Evolutionary conservation across 495 filamentous ascomycete genomes (phyloP).

Genomic region (Xylaria grammica): DNA sequence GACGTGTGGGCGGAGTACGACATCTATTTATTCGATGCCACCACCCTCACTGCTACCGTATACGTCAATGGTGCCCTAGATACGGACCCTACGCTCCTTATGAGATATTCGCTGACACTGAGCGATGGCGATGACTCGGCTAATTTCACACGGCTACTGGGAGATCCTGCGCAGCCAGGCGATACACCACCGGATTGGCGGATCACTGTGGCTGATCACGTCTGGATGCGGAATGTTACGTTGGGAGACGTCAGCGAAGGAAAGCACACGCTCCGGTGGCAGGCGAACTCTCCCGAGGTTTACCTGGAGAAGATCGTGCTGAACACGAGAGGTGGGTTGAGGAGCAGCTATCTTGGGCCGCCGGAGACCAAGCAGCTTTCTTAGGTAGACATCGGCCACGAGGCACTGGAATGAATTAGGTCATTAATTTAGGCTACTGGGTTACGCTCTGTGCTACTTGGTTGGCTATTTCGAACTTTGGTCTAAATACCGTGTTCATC

Average conservation of each 20-base stretch:
- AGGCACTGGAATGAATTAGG: too few species aligned
- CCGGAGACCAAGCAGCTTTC: slow-evolving; percentile 47
- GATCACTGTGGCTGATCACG: slow-evolving; percentile 54
- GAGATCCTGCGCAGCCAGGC: slow-evolving; percentile 50
- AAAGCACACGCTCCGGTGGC: slow-evolving; percentile 56
- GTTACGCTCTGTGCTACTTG: too few species aligned
- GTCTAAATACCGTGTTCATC: too few species aligned
- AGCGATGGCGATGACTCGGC: slow-evolving; percentile 46
- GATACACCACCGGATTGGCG: slow-evolving; percentile 59
- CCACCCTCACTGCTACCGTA: slow-evolving; percentile 56
- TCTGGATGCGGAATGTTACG: slow-evolving; percentile 58
- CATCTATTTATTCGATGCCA: slow-evolving; percentile 56
- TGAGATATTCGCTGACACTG: slow-evolving; percentile 49
- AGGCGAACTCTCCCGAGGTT: slow-evolving; percentile 59
- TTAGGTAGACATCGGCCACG: not conserved
- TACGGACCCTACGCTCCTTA: slow-evolving; percentile 35
- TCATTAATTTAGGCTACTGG: not conserved
- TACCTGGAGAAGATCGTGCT: slow-evolving; percentile 66
- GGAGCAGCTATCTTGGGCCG: slow-evolving; percentile 63
- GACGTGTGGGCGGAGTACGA: slow-evolving; percentile 56
- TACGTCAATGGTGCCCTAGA: slow-evolving; percentile 48
- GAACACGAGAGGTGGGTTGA: slow-evolving; percentile 59
- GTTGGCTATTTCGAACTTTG: too few species aligned
- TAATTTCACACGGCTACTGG: slow-evolving; percentile 48
- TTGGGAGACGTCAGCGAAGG: slow-evolving; percentile 44